These are phyloP conservation scores for Anthracocystis setariae DNA, from an alignment of 1,284 basidiomycete genomes.

Conservation along the genomic window DNA sequence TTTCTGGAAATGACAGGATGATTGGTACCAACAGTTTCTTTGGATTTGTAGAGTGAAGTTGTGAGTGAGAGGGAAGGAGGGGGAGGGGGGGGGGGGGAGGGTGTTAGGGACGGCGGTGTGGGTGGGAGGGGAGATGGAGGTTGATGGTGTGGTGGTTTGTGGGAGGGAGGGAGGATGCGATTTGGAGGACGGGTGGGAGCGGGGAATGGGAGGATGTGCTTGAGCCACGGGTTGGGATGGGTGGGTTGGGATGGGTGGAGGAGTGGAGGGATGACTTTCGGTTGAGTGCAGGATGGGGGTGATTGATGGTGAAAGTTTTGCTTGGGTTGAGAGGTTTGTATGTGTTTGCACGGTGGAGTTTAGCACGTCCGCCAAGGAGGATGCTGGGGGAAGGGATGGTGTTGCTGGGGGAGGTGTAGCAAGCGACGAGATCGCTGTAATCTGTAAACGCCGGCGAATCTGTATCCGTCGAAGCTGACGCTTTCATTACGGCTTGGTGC, in stretches of 20 bases:
- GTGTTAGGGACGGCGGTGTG: background rate
- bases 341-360: slow-evolving; percentile 34
- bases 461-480: background rate
- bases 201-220: too few species aligned
- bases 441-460: slow-evolving; percentile 25
- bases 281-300: background rate
- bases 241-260: background rate
- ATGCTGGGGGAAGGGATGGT: slow-evolving; percentile 10
- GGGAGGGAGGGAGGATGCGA: slow-evolving; percentile 25
- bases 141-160: background rate
- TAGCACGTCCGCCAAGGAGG: slow-evolving; percentile 22
- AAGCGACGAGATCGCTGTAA: slow-evolving; percentile 37
- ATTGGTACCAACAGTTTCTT: too few species aligned
- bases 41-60: too few species aligned
- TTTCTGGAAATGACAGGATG: too few species aligned
- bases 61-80: too few species aligned
- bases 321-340: slow-evolving; percentile 9
- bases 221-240: slow-evolving; percentile 23
- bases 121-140: background rate
- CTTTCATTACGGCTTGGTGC: slow-evolving; percentile 18
- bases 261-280: background rate
- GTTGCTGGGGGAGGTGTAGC: slow-evolving; percentile 37
- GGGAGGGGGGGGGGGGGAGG: too few species aligned
- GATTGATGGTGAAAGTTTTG: background rate
- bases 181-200: slow-evolving; percentile 18